Percentiles rank a stretch among this genome's conserved stretches.
Evolutionary conservation across 306 rosid species (phyloP).

Genomic region (Boehmeria nivea): DNA sequence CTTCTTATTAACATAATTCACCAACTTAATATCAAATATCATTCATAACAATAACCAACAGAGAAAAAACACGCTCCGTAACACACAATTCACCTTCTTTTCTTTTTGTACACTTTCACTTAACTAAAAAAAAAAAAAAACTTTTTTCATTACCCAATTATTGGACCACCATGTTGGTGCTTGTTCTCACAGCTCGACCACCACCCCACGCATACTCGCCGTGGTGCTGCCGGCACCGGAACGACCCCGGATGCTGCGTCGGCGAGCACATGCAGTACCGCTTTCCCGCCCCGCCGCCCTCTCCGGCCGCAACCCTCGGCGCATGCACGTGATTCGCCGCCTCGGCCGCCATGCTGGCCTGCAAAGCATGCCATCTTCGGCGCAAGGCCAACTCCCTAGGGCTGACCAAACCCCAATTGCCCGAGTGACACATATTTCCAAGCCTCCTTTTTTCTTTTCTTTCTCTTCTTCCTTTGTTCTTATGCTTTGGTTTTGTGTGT

Average conservation of each 20-base stretch:
- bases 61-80: too few relatives aligned
- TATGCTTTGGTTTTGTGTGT: too few relatives aligned
- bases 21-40: too few relatives aligned
- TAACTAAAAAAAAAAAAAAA: neutral
- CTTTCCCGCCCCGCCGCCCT: constrained; percentile 14
- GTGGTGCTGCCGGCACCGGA: constrained; percentile 78
- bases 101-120: constrained; percentile 7
- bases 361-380: constrained; percentile 31
- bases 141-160: neutral
- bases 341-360: constrained; percentile 8
- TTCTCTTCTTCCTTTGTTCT: too few relatives aligned
- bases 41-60: too few relatives aligned
- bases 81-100: too few relatives aligned
- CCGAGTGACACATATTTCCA: constrained; percentile 52
- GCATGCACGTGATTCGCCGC: constrained; percentile 17
- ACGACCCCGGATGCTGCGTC: constrained; percentile 76
- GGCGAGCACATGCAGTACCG: constrained; percentile 68
- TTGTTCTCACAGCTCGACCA: constrained; percentile 20
- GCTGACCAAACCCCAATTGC: constrained; percentile 28
- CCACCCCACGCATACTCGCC: constrained; percentile 59
- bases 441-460: neutral
- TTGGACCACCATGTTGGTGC: neutral
- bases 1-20: too few relatives aligned
- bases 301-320: constrained; percentile 10
- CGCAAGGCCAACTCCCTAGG: constrained; percentile 19